Conservation (phyloP, 371 early-diverging fungal genomes). For the Mucor saturninus region DNA sequence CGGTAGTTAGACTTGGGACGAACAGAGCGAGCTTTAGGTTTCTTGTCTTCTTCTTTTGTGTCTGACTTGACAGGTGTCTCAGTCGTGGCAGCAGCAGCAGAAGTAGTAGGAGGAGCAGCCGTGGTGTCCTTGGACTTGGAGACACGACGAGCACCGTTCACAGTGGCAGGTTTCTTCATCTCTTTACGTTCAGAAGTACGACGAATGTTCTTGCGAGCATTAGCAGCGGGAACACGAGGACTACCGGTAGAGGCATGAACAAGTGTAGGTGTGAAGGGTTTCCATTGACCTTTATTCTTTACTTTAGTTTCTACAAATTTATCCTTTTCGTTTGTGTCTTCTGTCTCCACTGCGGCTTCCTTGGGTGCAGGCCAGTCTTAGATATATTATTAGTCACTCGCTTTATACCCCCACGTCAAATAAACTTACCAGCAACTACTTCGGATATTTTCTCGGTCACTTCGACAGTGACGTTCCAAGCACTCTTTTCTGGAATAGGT, state of each 20-base stretch:
- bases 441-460: slow-evolving; percentile 41
- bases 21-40: slow-evolving; percentile 18
- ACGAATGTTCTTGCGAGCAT: slow-evolving; percentile 17
- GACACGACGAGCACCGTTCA: slow-evolving; percentile 15
- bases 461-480: slow-evolving; percentile 52
- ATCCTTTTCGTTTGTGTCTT: slow-evolving; percentile 38
- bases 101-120: slow-evolving; percentile 4
- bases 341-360: slow-evolving; percentile 44
- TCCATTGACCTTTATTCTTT: slow-evolving; percentile 65
- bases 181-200: slow-evolving; percentile 24
- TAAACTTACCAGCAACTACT: slow-evolving; percentile 25
- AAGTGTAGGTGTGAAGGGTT: slow-evolving; percentile 64
- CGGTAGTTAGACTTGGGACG: slow-evolving; percentile 26
- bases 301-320: slow-evolving; percentile 46
- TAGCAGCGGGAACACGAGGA: slow-evolving; percentile 45
- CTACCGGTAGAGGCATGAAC: slow-evolving; percentile 56
- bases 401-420: background rate
- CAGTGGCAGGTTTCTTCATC: background rate
- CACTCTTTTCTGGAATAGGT: slow-evolving; percentile 60
- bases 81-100: slow-evolving; percentile 7
- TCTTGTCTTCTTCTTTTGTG: slow-evolving; percentile 25
- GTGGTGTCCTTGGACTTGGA: slow-evolving; percentile 24
- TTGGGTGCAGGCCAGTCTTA: slow-evolving; percentile 56
- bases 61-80: background rate
- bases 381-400: background rate